Conservation (phyloP, 75 land plant genomes). For the Isoetes taiwanensis region DNA sequence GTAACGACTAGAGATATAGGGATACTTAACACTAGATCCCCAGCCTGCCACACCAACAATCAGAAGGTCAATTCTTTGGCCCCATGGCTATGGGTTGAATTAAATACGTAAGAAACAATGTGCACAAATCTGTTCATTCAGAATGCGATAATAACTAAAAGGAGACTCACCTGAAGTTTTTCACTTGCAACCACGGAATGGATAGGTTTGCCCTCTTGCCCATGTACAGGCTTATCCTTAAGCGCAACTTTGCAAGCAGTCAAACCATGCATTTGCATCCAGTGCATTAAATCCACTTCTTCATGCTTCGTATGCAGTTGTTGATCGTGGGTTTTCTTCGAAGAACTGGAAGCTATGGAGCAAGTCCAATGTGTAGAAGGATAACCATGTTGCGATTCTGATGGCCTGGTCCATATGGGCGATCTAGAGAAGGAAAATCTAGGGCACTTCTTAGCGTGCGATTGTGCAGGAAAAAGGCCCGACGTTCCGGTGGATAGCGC, state of each 20-base stretch:
- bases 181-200: conserved; percentile 87
- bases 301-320: too few species aligned
- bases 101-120: not conserved
- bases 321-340: too few species aligned
- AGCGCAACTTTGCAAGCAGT: conserved; percentile 79
- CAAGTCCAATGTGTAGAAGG: too few species aligned
- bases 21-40: conserved; percentile 79
- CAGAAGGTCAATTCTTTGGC: not conserved
- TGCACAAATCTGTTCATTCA: not conserved
- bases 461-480: too few species aligned
- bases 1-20: conserved; percentile 83
- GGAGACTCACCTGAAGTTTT: conserved; percentile 55
- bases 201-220: conserved; percentile 46
- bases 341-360: too few species aligned
- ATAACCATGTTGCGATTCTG: too few species aligned
- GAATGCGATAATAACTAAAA: not conserved
- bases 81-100: not conserved
- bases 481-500: too few species aligned
- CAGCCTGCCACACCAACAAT: conserved; percentile 37
- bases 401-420: too few species aligned
- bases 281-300: conserved; percentile 55
- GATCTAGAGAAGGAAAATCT: too few species aligned
- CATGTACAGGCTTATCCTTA: conserved; percentile 27
- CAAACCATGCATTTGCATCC: conserved; percentile 80
- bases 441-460: too few species aligned